Conservation (phyloP, 371 early-diverging fungal genomes). For the Apophysomyces elegans region DNA sequence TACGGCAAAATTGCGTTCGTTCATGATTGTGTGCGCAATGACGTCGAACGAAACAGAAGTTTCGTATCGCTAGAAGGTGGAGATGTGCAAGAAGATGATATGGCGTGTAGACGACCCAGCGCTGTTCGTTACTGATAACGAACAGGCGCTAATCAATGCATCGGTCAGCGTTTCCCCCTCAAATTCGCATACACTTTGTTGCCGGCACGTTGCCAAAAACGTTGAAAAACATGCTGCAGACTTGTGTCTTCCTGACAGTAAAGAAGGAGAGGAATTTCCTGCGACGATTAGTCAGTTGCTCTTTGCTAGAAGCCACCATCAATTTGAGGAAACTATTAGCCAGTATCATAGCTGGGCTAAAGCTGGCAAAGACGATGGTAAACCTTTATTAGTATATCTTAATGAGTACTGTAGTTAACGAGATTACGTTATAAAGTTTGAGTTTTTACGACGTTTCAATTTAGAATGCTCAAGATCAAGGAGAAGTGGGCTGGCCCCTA, state of each 20-base stretch:
- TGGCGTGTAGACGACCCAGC: not conserved
- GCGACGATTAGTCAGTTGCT: not conserved
- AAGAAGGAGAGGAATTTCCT: not conserved
- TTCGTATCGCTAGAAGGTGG: not conserved
- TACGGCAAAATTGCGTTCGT: not conserved
- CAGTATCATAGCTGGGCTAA: not conserved
- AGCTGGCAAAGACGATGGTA: too few relatives aligned
- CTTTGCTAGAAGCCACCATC: not conserved
- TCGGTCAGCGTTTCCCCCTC: not conserved
- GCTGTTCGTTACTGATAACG: conserved; percentile 18
- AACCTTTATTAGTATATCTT: too few relatives aligned
- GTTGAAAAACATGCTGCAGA: not conserved
- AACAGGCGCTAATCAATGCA: not conserved
- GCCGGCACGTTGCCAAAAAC: conserved; percentile 7
- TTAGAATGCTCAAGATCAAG: not conserved
- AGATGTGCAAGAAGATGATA: not conserved
- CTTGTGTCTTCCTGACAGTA: not conserved
- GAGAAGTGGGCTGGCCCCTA: conserved; percentile 13
- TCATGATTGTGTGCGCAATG: not conserved
- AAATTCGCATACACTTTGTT: conserved; percentile 11
- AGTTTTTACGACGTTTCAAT: too few relatives aligned
- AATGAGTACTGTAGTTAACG: too few relatives aligned
- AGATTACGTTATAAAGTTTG: too few relatives aligned
- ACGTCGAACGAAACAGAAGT: not conserved
- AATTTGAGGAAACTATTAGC: not conserved